Percentiles rank a stretch among this genome's conserved stretches.
phyloP scores from a whole-genome alignment of 257 asterid genomes.

The Parsonsia alboflavescens region DNA sequence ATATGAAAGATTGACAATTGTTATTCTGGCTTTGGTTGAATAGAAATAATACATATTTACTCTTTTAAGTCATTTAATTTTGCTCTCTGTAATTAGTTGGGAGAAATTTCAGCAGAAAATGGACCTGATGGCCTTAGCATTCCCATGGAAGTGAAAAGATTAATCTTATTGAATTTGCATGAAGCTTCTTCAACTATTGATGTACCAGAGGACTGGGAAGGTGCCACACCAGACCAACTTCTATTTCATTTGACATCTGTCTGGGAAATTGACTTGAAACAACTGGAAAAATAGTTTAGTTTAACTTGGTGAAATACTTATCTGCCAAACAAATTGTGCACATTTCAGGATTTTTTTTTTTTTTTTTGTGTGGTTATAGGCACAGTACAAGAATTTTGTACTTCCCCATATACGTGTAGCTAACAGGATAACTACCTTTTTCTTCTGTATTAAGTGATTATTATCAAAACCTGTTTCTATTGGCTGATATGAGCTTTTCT shows the following conservation, averaged over 20 bases:
- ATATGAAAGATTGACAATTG: neutral
- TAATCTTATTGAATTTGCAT: conserved; percentile 64
- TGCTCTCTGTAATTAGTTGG: conserved; percentile 43
- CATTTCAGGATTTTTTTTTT: neutral
- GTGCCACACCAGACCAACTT: conserved; percentile 72
- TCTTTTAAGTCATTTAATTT: conserved; percentile 3
- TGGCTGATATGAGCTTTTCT: neutral
- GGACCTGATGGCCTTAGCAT: conserved; percentile 59
- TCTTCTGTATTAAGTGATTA: neutral
- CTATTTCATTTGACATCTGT: conserved; percentile 74
- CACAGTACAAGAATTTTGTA: neutral
- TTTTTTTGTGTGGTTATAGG: neutral
- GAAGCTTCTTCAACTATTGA: conserved; percentile 60
- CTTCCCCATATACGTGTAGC: neutral
- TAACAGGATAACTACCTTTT: neutral
- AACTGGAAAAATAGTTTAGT: conserved; percentile 46
- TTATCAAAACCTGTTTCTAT: neutral
- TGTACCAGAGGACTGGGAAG: conserved; percentile 92
- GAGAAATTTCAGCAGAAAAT: conserved; percentile 65
- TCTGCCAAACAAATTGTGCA: neutral
- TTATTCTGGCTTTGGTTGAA: neutral
- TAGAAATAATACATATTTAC: neutral
- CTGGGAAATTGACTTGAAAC: conserved; percentile 82
- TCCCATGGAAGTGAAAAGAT: conserved; percentile 71
- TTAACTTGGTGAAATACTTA: neutral